Conservation (phyloP, 805 yeast species). For the Lachancea sp. region DNA sequence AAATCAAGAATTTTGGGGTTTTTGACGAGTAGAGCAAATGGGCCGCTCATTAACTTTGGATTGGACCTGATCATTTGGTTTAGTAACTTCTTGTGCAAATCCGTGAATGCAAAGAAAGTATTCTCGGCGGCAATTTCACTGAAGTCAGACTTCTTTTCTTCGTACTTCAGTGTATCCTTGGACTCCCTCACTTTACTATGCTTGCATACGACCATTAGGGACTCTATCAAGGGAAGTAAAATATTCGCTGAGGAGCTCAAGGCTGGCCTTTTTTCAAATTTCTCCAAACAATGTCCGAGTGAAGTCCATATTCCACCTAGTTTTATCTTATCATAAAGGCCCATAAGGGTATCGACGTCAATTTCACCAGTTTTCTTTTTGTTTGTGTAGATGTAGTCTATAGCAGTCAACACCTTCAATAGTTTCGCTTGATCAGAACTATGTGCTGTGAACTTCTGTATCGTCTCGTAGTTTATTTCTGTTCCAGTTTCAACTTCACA, state of each 20-base stretch:
- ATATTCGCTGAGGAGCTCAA: constrained; percentile 68
- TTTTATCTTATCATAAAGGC: constrained; percentile 58
- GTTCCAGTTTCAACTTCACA: constrained; percentile 33
- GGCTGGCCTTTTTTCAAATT: constrained; percentile 52
- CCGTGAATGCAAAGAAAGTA: constrained; percentile 79
- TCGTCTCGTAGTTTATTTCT: constrained; percentile 47
- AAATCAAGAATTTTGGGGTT: constrained; percentile 88
- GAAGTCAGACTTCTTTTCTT: constrained; percentile 58
- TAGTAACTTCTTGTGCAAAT: constrained; percentile 77
- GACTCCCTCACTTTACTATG: constrained; percentile 54
- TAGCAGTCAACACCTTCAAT: constrained; percentile 77
- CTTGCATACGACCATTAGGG: constrained; percentile 94
- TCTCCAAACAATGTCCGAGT: constrained; percentile 61
- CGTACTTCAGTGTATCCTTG: constrained; percentile 52
- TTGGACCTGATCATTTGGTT: constrained; percentile 88
- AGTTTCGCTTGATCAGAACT: constrained; percentile 85
- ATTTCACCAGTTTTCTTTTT: constrained; percentile 22
- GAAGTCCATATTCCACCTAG: constrained; percentile 83
- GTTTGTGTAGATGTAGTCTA: constrained; percentile 68
- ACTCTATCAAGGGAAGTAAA: constrained; percentile 78
- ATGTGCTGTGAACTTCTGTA: constrained; percentile 66
- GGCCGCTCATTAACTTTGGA: constrained; percentile 93
- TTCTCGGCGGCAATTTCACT: constrained; percentile 69
- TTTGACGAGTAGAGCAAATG: constrained; percentile 80
- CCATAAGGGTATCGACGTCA: constrained; percentile 43